Conservation (phyloP, 169 alveolate genomes). For the Fabrea salina region DNA sequence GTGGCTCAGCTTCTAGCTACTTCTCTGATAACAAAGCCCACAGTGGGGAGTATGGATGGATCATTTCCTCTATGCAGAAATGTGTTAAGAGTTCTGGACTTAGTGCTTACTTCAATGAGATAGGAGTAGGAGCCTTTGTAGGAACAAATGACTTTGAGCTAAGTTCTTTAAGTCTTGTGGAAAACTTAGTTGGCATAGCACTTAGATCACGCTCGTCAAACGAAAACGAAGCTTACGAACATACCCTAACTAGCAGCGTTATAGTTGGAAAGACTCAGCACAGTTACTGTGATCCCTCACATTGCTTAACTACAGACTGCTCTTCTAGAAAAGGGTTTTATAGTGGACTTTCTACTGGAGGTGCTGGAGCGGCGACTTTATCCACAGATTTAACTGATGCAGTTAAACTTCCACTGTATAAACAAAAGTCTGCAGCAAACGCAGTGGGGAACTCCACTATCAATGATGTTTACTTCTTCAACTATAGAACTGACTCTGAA, state of each 20-base stretch:
- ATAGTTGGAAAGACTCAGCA: constrained; percentile 16
- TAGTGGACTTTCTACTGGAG: neutral
- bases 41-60: neutral
- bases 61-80: neutral
- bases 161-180: neutral
- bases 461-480: neutral
- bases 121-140: neutral
- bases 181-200: neutral
- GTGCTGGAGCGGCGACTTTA: neutral
- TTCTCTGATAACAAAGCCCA: neutral
- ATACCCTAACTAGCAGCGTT: neutral
- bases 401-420: neutral
- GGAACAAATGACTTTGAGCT: neutral
- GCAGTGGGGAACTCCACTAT: neutral
- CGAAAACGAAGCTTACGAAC: neutral
- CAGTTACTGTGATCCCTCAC: neutral
- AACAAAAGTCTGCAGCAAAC: neutral
- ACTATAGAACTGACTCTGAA: neutral
- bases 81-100: neutral
- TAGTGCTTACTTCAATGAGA: neutral
- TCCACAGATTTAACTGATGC: neutral
- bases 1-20: neutral
- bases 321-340: neutral
- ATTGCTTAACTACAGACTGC: neutral
- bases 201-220: neutral